Evolutionary conservation across 1,139 yeast genomes (phyloP).

Genomic region (Sugiyamaella castrensis): DNA sequence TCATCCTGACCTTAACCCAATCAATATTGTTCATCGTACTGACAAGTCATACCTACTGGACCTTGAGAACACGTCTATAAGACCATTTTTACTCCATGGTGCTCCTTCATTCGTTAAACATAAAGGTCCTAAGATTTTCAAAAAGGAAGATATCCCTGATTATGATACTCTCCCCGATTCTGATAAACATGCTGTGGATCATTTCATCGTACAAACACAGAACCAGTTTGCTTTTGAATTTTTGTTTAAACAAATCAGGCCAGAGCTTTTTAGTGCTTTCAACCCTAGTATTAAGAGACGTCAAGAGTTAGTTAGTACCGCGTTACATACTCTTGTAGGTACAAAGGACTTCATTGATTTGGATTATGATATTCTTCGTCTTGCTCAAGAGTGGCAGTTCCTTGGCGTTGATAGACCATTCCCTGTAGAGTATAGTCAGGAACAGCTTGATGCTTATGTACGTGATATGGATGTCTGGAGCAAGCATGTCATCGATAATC

Average conservation of each 20-base stretch:
- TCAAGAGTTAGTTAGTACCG: constrained; percentile 42
- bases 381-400: constrained; percentile 55
- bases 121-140: constrained; percentile 81
- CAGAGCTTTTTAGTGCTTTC: constrained; percentile 65
- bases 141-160: constrained; percentile 70
- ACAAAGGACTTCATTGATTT: constrained; percentile 70
- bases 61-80: constrained; percentile 73
- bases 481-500: constrained; percentile 61
- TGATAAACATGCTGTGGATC: constrained; percentile 77
- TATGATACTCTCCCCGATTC: constrained; percentile 63
- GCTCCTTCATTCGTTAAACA: constrained; percentile 84
- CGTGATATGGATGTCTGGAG: constrained; percentile 64
- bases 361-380: constrained; percentile 70
- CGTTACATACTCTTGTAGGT: constrained; percentile 60
- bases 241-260: constrained; percentile 55
- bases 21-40: constrained; percentile 58
- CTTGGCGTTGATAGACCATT: constrained; percentile 42
- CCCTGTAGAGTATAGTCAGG: constrained; percentile 61
- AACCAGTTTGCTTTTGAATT: constrained; percentile 87
- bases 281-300: constrained; percentile 41
- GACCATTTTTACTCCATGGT: constrained; percentile 74
- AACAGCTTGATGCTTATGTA: constrained; percentile 55
- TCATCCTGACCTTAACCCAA: constrained; percentile 85
- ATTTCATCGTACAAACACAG: constrained; percentile 85
- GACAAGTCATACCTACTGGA: constrained; percentile 58